phyloP scores from a whole-genome alignment of 1,284 basidiomycete genomes.

The Hemileia vastatrix region DNA sequence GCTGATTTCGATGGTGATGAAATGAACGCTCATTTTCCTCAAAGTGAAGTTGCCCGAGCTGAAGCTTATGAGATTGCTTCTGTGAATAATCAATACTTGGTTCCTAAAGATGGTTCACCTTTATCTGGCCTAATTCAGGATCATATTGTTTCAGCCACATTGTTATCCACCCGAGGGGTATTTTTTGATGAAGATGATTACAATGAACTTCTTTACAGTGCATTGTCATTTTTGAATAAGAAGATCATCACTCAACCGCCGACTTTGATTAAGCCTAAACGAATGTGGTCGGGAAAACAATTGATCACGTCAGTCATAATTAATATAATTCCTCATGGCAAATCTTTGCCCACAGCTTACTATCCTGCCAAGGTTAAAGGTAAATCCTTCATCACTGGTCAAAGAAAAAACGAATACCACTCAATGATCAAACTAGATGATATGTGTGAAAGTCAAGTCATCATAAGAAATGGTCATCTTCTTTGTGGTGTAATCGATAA shows the following conservation, averaged over 20 bases:
- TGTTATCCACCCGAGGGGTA: slow-evolving; percentile 93
- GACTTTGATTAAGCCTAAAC: slow-evolving; percentile 75
- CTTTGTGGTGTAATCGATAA: slow-evolving; percentile 90
- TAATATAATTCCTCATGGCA: slow-evolving; percentile 86
- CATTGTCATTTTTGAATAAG: slow-evolving; percentile 66
- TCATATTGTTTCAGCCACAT: slow-evolving; percentile 94
- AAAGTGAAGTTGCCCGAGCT: slow-evolving; percentile 84
- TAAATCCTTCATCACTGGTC: slow-evolving; percentile 78
- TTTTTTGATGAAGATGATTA: slow-evolving; percentile 95
- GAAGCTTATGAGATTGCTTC: slow-evolving; percentile 91
- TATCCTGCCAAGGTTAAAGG: slow-evolving; percentile 70
- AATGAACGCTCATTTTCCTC: slow-evolving; percentile 99
- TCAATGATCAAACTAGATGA: too few species aligned
- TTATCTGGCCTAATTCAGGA: slow-evolving; percentile 96
- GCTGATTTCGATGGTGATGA: slow-evolving; percentile 99
- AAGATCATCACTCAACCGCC: slow-evolving; percentile 76
- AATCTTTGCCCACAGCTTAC: too few species aligned
- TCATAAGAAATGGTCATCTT: slow-evolving; percentile 87
- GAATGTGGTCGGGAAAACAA: slow-evolving; percentile 96
- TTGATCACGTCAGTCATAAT: slow-evolving; percentile 81
- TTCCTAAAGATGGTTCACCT: slow-evolving; percentile 93
- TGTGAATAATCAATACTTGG: slow-evolving; percentile 96
- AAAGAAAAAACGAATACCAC: slow-evolving; percentile 63
- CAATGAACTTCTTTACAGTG: slow-evolving; percentile 90
- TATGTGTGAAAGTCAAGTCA: slow-evolving; percentile 66